Base-by-base conservation (phyloP, 1,284 basidiomycete species). In the Cryptococcus amylolentus region DNA sequence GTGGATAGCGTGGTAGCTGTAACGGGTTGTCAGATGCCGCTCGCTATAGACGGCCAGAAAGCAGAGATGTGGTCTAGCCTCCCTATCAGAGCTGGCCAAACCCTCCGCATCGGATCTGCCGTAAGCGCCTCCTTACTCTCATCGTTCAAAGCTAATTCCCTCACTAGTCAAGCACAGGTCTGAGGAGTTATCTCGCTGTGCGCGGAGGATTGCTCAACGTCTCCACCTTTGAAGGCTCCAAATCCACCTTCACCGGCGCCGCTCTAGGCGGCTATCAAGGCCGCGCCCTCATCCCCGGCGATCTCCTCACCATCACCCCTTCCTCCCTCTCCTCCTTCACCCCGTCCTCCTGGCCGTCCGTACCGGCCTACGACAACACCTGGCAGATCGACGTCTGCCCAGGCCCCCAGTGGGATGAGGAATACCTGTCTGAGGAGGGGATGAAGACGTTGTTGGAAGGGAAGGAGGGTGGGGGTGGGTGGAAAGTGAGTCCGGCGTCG, bases 191-290 rank as follows among this genome's bases (percentile, higher is more conserved):
- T 62, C 62, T 88, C 13, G 81, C 82, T 1, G 69, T 88, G 18
- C 73, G 77, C 23, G 86, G 84, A 2, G 86, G 86, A 0, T 82
- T 88, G 56, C 84, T 84, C 1, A 78, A 79, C 38, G 77, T 87
- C 9, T 66, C 75, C 8, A 18, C 61, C n/a, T 88, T 86, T 63
- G 75, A 87, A 3, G 83, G 82, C 16, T 86, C 84, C 4, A 68
- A 69, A 58, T 65, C 62, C 45, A 77, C 75, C 0, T 72, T 70
- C 16, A 51, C 68, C 2, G 65, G 64, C 4, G 65, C 67, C 4
- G 63, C 56, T 3, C 53, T 76, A 10, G 74, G 74, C 8, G 76
- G 66, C 0, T 68, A 73, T 41, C 74, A 76, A 54, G 75, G 86
- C 4, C 80, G 86, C 43, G 73, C 82, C 0, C 73, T 88, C 4